A percentile compares a stretch with the other conserved stretches of the same genome.
Evolutionary conservation across 331 rosid species (phyloP).

Genomic region (Acacia concinna): DNA sequence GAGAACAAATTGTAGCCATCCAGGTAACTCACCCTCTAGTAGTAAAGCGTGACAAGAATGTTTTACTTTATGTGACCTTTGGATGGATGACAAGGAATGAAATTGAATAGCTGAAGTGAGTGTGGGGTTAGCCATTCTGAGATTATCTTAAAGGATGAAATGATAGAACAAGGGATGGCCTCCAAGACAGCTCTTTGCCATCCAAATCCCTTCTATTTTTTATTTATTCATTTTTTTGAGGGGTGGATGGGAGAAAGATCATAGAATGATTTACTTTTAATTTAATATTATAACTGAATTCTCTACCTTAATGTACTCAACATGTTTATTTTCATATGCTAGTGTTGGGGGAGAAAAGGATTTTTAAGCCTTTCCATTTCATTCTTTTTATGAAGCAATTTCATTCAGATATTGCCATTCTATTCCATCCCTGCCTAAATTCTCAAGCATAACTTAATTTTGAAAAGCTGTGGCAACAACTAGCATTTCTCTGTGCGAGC

Average conservation of each 20-base stretch:
- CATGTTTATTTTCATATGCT: neutral
- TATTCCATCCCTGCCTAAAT: neutral
- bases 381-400: neutral
- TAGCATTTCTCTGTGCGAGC: neutral
- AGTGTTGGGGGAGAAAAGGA: neutral
- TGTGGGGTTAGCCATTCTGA: neutral
- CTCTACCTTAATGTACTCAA: neutral
- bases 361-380: neutral
- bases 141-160: neutral
- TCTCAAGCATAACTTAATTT: neutral
- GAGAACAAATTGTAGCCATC: neutral
- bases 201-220: neutral
- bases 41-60: neutral
- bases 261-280: neutral
- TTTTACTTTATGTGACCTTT: neutral
- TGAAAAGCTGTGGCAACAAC: neutral
- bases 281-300: neutral
- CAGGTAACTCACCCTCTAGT: neutral
- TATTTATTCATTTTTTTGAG: neutral
- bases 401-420: neutral
- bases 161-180: neutral
- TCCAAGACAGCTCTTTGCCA: neutral
- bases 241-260: neutral
- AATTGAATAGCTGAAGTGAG: neutral
- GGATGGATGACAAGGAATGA: neutral